Evolutionary conservation across 192 early-diverging fungal species (phyloP).

Genomic region (Lunasporangiospora selenospora): DNA sequence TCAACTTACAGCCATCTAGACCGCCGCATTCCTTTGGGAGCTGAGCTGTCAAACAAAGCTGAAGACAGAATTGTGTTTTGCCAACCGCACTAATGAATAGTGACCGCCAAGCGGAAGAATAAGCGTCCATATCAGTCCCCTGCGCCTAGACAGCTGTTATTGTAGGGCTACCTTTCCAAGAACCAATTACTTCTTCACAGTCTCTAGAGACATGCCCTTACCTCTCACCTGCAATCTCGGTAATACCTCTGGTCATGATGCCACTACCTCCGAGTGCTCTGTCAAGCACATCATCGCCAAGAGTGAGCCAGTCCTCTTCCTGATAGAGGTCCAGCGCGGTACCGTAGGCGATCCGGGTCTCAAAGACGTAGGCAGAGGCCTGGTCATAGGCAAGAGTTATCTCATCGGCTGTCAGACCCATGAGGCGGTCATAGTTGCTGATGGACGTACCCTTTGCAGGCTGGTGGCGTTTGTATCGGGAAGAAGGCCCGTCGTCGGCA

Average conservation of each 20-base stretch:
- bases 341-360: slow-evolving; percentile 31
- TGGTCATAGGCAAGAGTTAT: slow-evolving; percentile 19
- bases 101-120: no score
- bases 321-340: slow-evolving; percentile 46
- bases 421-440: slow-evolving; percentile 26
- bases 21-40: slow-evolving; percentile 63
- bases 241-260: slow-evolving; percentile 63
- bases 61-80: slow-evolving; percentile 88
- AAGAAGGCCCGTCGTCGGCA: neutral
- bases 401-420: slow-evolving; percentile 25
- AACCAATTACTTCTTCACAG: no score
- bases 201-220: no score
- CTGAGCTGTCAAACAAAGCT: slow-evolving; percentile 77
- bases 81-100: slow-evolving; percentile 68
- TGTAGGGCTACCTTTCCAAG: no score
- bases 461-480: slow-evolving; percentile 41
- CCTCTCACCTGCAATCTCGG: slow-evolving; percentile 78
- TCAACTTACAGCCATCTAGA: slow-evolving; percentile 63
- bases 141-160: no score
- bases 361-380: slow-evolving; percentile 22
- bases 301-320: slow-evolving; percentile 49
- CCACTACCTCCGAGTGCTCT: slow-evolving; percentile 62
- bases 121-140: no score
- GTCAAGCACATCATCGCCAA: slow-evolving; percentile 62
- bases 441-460: slow-evolving; percentile 12